These are phyloP conservation scores for Magnusiomyces tetraspermus DNA, from an alignment of 1,139 yeast genomes.

Conservation along the genomic window DNA sequence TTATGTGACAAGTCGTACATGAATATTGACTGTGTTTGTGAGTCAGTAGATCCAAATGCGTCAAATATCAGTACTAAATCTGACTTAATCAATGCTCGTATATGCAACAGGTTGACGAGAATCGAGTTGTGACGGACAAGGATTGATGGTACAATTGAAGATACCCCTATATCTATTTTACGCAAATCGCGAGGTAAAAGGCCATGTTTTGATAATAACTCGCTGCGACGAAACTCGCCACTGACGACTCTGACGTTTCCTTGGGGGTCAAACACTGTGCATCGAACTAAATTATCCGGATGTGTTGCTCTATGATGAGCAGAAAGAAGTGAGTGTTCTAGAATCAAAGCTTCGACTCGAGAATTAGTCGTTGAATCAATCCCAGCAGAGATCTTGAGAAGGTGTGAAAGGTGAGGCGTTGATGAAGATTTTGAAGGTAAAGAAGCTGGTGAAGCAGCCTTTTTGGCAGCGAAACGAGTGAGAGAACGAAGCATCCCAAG, in stretches of 20 bases:
- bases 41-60: constrained; percentile 49
- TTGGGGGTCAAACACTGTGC: constrained; percentile 66
- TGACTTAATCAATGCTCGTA: constrained; percentile 74
- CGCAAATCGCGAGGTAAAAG: constrained; percentile 74
- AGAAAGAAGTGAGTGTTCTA: constrained; percentile 27
- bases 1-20: constrained; percentile 82
- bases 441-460: background rate
- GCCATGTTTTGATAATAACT: constrained; percentile 64
- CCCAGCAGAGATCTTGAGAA: background rate
- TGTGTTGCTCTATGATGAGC: constrained; percentile 13
- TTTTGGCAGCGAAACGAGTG: too few species aligned
- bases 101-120: constrained; percentile 69
- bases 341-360: constrained; percentile 24
- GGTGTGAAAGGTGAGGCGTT: constrained; percentile 5
- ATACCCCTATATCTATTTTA: constrained; percentile 78
- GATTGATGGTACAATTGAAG: constrained; percentile 84
- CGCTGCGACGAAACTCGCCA: constrained; percentile 67
- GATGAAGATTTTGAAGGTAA: background rate
- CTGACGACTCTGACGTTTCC: constrained; percentile 72
- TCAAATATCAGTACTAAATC: constrained; percentile 81
- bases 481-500: too few species aligned
- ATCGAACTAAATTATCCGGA: constrained; percentile 37
- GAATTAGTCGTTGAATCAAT: background rate
- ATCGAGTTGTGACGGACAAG: constrained; percentile 72
- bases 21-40: constrained; percentile 62